Base-by-base conservation (phyloP, 306 rosid species). In the Urtica urens region DNA sequence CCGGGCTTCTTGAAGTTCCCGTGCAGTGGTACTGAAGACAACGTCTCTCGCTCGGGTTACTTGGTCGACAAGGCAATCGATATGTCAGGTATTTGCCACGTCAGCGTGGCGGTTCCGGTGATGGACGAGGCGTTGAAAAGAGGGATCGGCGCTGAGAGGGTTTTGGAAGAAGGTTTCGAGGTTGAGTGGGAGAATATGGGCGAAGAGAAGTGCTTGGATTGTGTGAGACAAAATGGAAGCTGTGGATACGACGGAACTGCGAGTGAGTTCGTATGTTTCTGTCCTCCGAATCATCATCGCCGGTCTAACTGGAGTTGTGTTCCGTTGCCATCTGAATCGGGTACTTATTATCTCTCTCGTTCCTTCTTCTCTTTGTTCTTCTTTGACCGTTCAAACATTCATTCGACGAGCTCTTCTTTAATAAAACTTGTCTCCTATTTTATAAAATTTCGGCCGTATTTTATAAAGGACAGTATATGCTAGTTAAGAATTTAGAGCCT, bases 101-200 rank as follows among this genome's bases (percentile, higher is more conserved):
- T 9, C 40, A 35, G n/a, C 0, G 4, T 35, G 11, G 40, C 11
- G 0, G 40, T 35, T 35, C 40, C 40, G 11, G 5, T 35, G 11
- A 14, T 35, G 40, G n/a, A 35, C 15, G 2, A 9, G 40, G n/a
- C 11, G n/a, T 16, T 35, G 10, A 1, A 13, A 10, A 28, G 33
- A 28, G 10, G 10, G 2, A 1, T 0, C 10, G n/a, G 4, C 1
- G 11, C 40, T 5, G 13, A 2, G 4, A 6, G 22, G 15, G 55
- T 63, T 47, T 22, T 76, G 31, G 45, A 1, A 6, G 4, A 60
- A 31, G 82, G 73, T 28, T 76, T 76, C 61, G 53, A 48, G 30
- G 53, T 48, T 17, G 13, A 15, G 6, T 48, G 53, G 53, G 17
- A 5, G 1, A 16, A 4, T 24, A 28, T 15, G 37, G 23, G 4